These are phyloP conservation scores for Teratosphaeria pseudoeucalypti DNA, from an alignment of 2,329 filamentous ascomycete species.

Conservation along the genomic window DNA sequence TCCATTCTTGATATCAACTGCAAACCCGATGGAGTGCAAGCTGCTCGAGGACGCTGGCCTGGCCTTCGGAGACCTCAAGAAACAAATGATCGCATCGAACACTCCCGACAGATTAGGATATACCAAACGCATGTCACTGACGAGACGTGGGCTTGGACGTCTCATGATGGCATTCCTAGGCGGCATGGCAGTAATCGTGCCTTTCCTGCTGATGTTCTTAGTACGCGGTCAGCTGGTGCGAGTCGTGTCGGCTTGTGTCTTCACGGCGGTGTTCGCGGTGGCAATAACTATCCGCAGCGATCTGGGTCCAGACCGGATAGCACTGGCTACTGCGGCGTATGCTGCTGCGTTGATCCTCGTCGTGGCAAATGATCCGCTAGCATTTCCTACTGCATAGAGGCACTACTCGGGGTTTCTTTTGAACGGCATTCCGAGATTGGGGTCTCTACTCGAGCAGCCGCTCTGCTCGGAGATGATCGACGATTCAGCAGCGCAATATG, in stretches of 20 bases:
- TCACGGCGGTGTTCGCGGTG: constrained; percentile 5
- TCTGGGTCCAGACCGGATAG: constrained; percentile 4
- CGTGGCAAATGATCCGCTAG: constrained; percentile 6
- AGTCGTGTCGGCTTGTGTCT: constrained; percentile 5
- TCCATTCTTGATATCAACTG: constrained; percentile 13
- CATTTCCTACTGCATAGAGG: not conserved
- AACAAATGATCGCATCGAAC: not conserved
- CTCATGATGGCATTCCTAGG: constrained; percentile 8
- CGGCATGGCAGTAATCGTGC: constrained; percentile 6
- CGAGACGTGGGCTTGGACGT: constrained; percentile 1
- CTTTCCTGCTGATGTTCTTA: constrained; percentile 8
- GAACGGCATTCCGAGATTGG: not conserved
- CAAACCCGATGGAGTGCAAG: constrained; percentile 8
- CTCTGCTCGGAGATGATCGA: no score
- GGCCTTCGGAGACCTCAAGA: constrained; percentile 5
- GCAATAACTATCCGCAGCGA: constrained; percentile 5
- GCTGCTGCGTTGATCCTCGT: constrained; percentile 10
- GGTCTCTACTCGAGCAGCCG: not conserved
- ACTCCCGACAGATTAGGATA: constrained; percentile 1
- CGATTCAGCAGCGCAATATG: not conserved
- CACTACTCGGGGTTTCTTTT: not conserved
- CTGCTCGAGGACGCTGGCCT: constrained; percentile 15
- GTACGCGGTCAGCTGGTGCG: constrained; percentile 4
- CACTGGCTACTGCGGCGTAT: constrained; percentile 8
- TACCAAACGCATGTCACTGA: constrained; percentile 1